Percentiles rank a stretch among this genome's conserved stretches.
phyloP scores from a whole-genome alignment of 1,284 basidiomycete genomes.

The Trametes hirsuta region DNA sequence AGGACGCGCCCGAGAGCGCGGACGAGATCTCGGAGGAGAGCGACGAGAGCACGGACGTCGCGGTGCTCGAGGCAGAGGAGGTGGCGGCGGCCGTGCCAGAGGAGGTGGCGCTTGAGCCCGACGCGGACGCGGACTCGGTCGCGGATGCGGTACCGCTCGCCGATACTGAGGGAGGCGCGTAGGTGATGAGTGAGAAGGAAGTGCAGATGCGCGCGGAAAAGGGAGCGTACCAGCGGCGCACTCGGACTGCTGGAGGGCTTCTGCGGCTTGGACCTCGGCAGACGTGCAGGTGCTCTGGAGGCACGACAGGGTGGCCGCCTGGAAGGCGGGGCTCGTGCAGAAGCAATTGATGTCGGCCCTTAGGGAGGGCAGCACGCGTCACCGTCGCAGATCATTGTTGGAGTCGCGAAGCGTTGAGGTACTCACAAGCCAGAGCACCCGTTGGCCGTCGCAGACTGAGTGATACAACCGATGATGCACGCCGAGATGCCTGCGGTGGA shows the following conservation, averaged over 20 bases:
- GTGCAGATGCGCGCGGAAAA: conserved; percentile 9
- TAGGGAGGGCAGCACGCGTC: not conserved
- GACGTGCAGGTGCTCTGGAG: conserved; percentile 28
- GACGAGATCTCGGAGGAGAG: not conserved
- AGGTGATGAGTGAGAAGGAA: not conserved
- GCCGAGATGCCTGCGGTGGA: conserved; percentile 23
- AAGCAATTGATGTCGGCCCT: conserved; percentile 34
- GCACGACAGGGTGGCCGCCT: conserved; percentile 26
- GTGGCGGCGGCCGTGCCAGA: not conserved
- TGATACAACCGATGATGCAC: conserved; percentile 28
- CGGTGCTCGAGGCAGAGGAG: conserved; percentile 2
- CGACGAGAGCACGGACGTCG: conserved; percentile 1
- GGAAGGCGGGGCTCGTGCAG: conserved; percentile 32
- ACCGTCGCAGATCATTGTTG: not conserved
- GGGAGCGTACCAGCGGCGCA: conserved; percentile 35
- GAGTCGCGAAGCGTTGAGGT: not conserved
- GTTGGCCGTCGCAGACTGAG: conserved; percentile 17
- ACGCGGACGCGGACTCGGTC: not conserved
- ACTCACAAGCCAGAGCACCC: conserved; percentile 30
- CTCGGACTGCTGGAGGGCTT: conserved; percentile 26
- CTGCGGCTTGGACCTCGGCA: conserved; percentile 26
- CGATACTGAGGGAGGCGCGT: not conserved
- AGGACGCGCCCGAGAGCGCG: conserved; percentile 1
- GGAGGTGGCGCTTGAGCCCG: conserved; percentile 1
- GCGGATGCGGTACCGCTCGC: conserved; percentile 3